Base-by-base conservation (phyloP, 139 green algal species). In the Zygnema circumcarinatum region DNA sequence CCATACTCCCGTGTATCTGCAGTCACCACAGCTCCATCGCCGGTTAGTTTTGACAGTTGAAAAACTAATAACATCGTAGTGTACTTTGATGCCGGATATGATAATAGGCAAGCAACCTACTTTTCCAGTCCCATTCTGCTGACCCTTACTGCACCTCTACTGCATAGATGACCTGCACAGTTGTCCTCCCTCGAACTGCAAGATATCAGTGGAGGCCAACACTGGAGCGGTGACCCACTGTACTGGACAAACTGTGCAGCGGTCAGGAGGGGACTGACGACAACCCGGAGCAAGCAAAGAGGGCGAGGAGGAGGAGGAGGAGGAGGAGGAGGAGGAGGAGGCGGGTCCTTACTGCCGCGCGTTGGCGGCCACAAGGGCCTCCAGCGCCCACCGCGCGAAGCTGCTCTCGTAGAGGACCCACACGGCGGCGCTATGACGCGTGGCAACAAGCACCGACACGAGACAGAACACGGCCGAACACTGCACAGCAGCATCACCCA, bases 1-100 rank as follows among this genome's bases (percentile, higher is more conserved):
- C 80, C 80, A 87, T 21, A 87, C 80, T 56, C 80, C 80, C n/a
- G 80, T 38, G 11, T 87, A 87, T 73, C 74, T 87, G 76, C 22
- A 83, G 7, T 16, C 35, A 62, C 16, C 47, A 7, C 47, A 62
- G 7, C 47, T 62, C 7, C 16, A 7, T 62, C 47, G 7, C 16
- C 47, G 47, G 16, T 62, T 25, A 62, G 16, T 25, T 62, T 7
- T 25, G 7, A 16, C 47, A 62, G 7, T 62, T 62, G 47, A n/a
- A n/a, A n/a, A n/a, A n/a, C n/a, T n/a, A n/a, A n/a, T n/a, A n/a
- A n/a, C n/a, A n/a, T n/a, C n/a, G n/a, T n/a, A n/a, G n/a, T n/a
- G n/a, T n/a, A n/a, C n/a, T n/a, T n/a, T n/a, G n/a, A n/a, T n/a
- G n/a, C n/a, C n/a, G n/a, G n/a, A n/a, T n/a, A n/a, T n/a, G n/a